Evolutionary conservation across 2,329 filamentous ascomycete species (phyloP), one percentile per base, ranked within the genome.

Genomic region (Xylogone sp.): DNA sequence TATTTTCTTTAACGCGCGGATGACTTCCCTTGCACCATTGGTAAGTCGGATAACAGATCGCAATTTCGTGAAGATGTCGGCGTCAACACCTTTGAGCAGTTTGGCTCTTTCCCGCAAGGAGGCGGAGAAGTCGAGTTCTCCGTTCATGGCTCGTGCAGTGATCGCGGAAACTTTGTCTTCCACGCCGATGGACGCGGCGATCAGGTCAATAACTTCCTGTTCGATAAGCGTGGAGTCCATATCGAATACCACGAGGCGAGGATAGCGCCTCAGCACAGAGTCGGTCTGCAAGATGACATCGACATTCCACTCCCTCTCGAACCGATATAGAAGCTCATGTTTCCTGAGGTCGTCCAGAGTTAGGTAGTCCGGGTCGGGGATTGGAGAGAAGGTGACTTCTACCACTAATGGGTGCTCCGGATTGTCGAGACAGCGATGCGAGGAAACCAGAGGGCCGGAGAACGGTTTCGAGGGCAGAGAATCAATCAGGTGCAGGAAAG

Each of bases 181-280:
- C n/a, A 95, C 80, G 48, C 90, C 89, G 2, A 96, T 83, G 34
- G 87, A 87, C 49, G 87, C 84, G 3, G 94, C 94, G 51, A 99
- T 86, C 63, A 97, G 85, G 69, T 99, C 94, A 66, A 99, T 97
- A 54, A 97, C 92, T 73, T 99, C 94, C 69, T 99, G 92, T 49
- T 93, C 88, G 67, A 99, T 97, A 54, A 99, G 80, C 0, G 94
- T 99, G 69, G 88, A 94, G 73, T 99, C 94, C 94, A 99, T 99
- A 69, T 99, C 94, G 65, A 99, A 99, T 27, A 97, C 90, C 3
- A 93, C 91, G 10, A 97, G 77, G 8, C 93, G 83, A 59, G 92
- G 92, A 69, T 95, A 83, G 22, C 86, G 81, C 53, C 90, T 78
- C 75, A 86, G 90, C 27, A 93, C 76, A 24, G 75, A 81, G 65